Percentiles rank a stretch among this genome's conserved stretches.
These are phyloP conservation scores for Medicago truncatula DNA, from an alignment of 306 rosid species.

Conservation along the genomic window MtrunA17r5.0-ANR NC_053042.1:34866001-34866500, in stretches of 20 bases:
- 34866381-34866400: no score
- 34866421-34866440: no score
- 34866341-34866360: background rate
- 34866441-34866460: no score
- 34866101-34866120: background rate
- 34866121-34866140: background rate
- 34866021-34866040: background rate
- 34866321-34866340: background rate
- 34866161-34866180: no score
- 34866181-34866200: no score
- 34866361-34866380: no score
- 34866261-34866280: background rate
- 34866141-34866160: no score
- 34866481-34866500: no score
- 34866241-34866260: background rate
- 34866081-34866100: background rate
- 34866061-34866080: background rate
- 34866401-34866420: no score
- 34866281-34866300: constrained; percentile 16
- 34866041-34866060: background rate
- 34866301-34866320: constrained; percentile 21
- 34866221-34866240: background rate
- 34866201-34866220: no score
- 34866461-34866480: no score
- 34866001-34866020: constrained; percentile 7